Conservation (phyloP, 768 basidiomycete genomes). For the Macrolepiota albuminosa region DNA sequence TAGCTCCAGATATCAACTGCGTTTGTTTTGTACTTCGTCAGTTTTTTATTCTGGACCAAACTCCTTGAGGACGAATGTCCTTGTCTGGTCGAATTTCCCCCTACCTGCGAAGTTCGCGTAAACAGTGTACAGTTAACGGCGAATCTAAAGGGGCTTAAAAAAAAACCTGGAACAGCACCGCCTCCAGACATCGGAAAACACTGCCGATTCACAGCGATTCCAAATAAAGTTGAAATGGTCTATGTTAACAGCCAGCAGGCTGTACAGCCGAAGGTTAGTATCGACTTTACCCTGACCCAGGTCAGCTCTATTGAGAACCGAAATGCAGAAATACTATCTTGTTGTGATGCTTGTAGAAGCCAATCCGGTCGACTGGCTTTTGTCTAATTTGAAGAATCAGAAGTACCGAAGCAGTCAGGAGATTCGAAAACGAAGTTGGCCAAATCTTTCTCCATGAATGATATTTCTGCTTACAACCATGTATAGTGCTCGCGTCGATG, state of each 20-base stretch:
- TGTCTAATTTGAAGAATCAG: slow-evolving; percentile 64
- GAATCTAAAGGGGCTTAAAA: slow-evolving; percentile 89
- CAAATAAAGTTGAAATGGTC: slow-evolving; percentile 80
- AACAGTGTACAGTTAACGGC: slow-evolving; percentile 66
- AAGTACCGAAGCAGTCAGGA: slow-evolving; percentile 61
- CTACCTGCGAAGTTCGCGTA: slow-evolving; percentile 86
- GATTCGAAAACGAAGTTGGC: slow-evolving; percentile 63
- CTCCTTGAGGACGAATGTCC: slow-evolving; percentile 49
- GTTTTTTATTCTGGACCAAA: slow-evolving; percentile 54
- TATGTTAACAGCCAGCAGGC: slow-evolving; percentile 88
- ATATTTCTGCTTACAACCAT: neutral
- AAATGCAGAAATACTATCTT: slow-evolving; percentile 78
- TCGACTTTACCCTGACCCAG: neutral
- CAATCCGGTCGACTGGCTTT: slow-evolving; percentile 63
- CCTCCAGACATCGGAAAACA: slow-evolving; percentile 64
- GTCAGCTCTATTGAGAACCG: neutral
- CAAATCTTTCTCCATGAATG: neutral
- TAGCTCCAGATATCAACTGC: slow-evolving; percentile 73
- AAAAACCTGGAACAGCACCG: slow-evolving; percentile 92
- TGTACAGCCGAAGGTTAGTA: slow-evolving; percentile 60
- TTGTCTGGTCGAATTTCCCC: slow-evolving; percentile 87
- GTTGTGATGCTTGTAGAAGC: slow-evolving; percentile 81
- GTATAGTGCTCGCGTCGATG: slow-evolving; percentile 52
- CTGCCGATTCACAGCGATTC: slow-evolving; percentile 32
- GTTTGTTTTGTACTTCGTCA: slow-evolving; percentile 86